Percentiles rank a stretch among this genome's conserved stretches.
These are phyloP conservation scores for Thelonectria olida DNA, from an alignment of 2,329 filamentous ascomycete species.

Conservation along the genomic window DNA sequence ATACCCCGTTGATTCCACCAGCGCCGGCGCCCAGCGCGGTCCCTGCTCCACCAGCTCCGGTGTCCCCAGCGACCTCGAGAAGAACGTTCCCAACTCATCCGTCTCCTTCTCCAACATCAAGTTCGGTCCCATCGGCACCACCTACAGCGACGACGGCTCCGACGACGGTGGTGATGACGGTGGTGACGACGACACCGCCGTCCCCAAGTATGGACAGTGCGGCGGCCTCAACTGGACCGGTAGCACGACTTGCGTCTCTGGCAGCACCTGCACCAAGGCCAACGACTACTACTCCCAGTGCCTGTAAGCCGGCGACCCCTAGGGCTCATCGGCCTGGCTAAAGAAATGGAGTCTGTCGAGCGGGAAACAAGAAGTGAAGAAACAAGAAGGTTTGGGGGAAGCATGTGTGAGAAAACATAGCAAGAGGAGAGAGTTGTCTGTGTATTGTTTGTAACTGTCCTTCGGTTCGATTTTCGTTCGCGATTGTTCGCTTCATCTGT, in stretches of 20 bases:
- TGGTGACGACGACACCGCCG: conserved; percentile 12
- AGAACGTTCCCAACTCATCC: conserved; percentile 54
- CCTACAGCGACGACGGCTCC: conserved; percentile 46
- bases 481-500: background rate
- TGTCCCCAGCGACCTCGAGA: conserved; percentile 59
- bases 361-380: background rate
- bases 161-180: background rate
- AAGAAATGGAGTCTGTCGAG: background rate
- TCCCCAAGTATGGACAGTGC: conserved; percentile 48
- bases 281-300: conserved; percentile 56
- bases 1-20: conserved; percentile 62
- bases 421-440: background rate
- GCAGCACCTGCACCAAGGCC: conserved; percentile 47
- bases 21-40: conserved; percentile 62
- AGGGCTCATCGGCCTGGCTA: no score
- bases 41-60: conserved; percentile 63
- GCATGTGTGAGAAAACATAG: background rate
- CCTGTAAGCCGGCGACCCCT: conserved; percentile 41
- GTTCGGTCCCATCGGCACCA: conserved; percentile 64
- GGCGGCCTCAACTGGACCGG: conserved; percentile 49
- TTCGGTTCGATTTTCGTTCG: background rate
- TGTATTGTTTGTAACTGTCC: background rate
- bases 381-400: background rate
- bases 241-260: conserved; percentile 46
- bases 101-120: conserved; percentile 69